These are phyloP conservation scores for Xylaria nigripes DNA, from an alignment of 495 filamentous ascomycete species.

Conservation along the genomic window DNA sequence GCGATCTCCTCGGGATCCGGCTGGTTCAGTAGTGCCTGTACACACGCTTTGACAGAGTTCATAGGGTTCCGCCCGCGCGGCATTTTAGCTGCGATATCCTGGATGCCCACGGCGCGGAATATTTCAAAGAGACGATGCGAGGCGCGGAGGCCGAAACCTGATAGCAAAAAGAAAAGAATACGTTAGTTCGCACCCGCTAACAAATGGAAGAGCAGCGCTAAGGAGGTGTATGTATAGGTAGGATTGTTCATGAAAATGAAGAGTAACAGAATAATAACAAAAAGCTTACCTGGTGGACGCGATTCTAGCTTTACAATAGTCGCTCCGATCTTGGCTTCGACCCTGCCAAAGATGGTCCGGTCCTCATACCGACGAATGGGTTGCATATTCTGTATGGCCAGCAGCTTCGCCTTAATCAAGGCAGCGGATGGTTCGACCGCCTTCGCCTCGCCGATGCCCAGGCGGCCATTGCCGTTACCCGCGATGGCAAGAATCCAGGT, in stretches of 20 bases:
- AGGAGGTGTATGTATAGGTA: neutral
- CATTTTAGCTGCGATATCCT: slow-evolving; percentile 74
- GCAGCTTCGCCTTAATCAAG: slow-evolving; percentile 54
- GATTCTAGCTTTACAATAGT: slow-evolving; percentile 69
- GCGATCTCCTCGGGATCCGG: slow-evolving; percentile 82
- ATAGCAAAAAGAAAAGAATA: neutral
- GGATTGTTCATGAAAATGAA: neutral
- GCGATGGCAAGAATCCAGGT: slow-evolving; percentile 65
- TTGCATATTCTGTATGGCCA: slow-evolving; percentile 77
- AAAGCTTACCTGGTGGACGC: slow-evolving; percentile 73
- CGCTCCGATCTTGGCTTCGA: slow-evolving; percentile 76
- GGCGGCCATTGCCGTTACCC: slow-evolving; percentile 72
- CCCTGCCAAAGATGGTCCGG: slow-evolving; percentile 80
- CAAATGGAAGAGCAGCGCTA: neutral
- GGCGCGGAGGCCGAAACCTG: slow-evolving; percentile 87
- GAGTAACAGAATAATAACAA: neutral
- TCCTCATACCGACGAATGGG: slow-evolving; percentile 84
- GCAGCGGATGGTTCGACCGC: slow-evolving; percentile 61
- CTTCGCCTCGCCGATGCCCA: slow-evolving; percentile 89
- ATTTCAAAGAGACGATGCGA: slow-evolving; percentile 91
- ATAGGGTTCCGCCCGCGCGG: slow-evolving; percentile 79
- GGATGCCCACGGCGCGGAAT: slow-evolving; percentile 70
- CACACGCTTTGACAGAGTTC: slow-evolving; percentile 91
- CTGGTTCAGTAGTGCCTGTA: slow-evolving; percentile 74
- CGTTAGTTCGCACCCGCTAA: neutral